Evolutionary conservation across 129 eudicot species (phyloP).

Genomic region (Erigeron canadensis): DNA sequence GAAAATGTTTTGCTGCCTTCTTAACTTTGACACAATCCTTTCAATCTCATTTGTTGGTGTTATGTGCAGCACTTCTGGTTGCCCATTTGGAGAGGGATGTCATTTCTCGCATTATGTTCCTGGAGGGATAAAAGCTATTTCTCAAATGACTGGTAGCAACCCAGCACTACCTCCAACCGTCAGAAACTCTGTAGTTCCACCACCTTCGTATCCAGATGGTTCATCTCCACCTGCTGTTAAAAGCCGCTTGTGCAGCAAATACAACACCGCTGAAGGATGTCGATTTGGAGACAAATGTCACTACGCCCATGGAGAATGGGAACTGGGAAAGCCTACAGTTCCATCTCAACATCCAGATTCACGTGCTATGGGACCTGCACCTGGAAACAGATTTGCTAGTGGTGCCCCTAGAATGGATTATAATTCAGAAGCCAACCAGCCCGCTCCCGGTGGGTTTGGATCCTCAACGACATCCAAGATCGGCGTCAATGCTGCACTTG

Average conservation of each 20-base stretch:
- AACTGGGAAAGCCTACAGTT: constrained; percentile 67
- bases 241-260: constrained; percentile 67
- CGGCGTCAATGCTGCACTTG: constrained; percentile 73
- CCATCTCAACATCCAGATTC: constrained; percentile 57
- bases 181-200: constrained; percentile 43
- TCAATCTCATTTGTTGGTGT: constrained; percentile 12
- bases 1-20: background rate
- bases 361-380: constrained; percentile 52
- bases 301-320: constrained; percentile 96
- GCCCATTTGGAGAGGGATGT: constrained; percentile 88
- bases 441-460: constrained; percentile 68
- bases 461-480: constrained; percentile 80
- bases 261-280: constrained; percentile 83
- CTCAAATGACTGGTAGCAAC: constrained; percentile 55
- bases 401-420: constrained; percentile 50
- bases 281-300: constrained; percentile 81
- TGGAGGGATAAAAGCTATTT: constrained; percentile 73
- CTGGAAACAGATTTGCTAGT: constrained; percentile 45
- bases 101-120: constrained; percentile 84
- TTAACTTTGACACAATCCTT: constrained; percentile 18
- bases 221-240: constrained; percentile 70
- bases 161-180: constrained; percentile 55
- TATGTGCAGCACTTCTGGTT: constrained; percentile 73
- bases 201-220: constrained; percentile 65
- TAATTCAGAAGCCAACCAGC: constrained; percentile 34